Conservation (phyloP, 2,329 filamentous ascomycete genomes). For the Diaporthe sp. region DNA sequence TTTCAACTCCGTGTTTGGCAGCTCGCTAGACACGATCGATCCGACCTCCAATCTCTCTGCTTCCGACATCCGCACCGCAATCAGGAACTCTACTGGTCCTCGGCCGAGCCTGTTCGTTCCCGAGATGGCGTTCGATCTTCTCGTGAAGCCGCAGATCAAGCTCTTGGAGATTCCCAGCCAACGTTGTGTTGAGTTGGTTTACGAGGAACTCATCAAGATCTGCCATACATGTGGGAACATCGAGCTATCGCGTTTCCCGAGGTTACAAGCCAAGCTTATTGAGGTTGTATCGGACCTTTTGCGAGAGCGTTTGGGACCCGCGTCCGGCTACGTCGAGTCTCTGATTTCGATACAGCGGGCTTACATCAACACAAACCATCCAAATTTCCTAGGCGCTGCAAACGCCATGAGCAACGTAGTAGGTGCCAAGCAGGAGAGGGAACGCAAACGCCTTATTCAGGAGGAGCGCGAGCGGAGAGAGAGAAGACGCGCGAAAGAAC, state of each 20-base stretch:
- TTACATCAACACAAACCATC: slow-evolving; percentile 99
- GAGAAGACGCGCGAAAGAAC: slow-evolving; percentile 84
- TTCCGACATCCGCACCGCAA: slow-evolving; percentile 95
- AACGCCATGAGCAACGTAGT: slow-evolving; percentile 98
- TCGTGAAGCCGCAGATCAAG: slow-evolving; percentile 99
- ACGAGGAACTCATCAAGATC: slow-evolving; percentile 99
- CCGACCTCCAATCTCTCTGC: slow-evolving; percentile 96
- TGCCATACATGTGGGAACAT: slow-evolving; percentile 98
- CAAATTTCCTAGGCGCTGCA: slow-evolving; percentile 96
- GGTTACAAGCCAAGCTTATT: slow-evolving; percentile 95
- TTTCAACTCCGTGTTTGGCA: slow-evolving; percentile 98
- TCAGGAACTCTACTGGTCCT: slow-evolving; percentile 97
- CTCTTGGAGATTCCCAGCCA: slow-evolving; percentile 94
- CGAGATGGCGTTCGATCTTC: slow-evolving; percentile 95
- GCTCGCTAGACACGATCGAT: slow-evolving; percentile 95
- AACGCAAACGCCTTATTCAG: slow-evolving; percentile 83
- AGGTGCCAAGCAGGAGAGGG: slow-evolving; percentile 92
- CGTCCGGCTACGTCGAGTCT: slow-evolving; percentile 93
- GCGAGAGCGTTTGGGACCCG: slow-evolving; percentile 90
- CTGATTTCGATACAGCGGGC: slow-evolving; percentile 97
- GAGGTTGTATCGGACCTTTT: slow-evolving; percentile 97
- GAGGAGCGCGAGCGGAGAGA: slow-evolving; percentile 92
- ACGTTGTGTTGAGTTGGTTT: slow-evolving; percentile 96
- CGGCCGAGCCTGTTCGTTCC: slow-evolving; percentile 96
- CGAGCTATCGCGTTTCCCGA: slow-evolving; percentile 91